A percentile compares a stretch with the other conserved stretches of the same genome.
Conservation (phyloP, 2,329 filamentous ascomycete species). For the Pestalotiopsis sp. region DNA sequence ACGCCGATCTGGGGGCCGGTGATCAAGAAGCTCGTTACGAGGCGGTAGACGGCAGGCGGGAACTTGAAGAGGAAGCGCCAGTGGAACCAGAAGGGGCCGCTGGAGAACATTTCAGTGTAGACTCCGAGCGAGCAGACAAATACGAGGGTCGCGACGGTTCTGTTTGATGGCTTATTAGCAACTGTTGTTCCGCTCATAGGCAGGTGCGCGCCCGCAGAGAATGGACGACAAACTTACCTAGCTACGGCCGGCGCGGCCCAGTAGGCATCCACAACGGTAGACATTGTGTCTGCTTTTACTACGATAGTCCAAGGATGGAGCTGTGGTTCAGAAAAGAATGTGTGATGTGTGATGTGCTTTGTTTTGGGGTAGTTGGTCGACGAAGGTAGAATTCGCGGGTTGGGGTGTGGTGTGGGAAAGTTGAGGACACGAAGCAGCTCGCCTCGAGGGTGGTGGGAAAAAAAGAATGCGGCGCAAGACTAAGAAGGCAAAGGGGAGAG, state of each 20-base stretch:
- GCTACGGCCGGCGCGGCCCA: conserved; percentile 45
- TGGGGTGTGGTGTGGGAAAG: conserved; percentile 15
- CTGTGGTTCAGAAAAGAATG: neutral
- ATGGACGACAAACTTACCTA: conserved; percentile 34
- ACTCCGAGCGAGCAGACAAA: conserved; percentile 65
- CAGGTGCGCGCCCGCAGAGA: neutral
- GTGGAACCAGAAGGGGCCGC: conserved; percentile 57
- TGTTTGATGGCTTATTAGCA: conserved; percentile 34
- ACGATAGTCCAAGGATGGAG: neutral
- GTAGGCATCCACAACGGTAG: conserved; percentile 42
- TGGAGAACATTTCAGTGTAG: conserved; percentile 58
- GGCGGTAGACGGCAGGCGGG: conserved; percentile 49
- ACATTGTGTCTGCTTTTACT: conserved; percentile 32
- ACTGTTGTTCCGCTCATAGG: neutral
- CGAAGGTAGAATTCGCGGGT: neutral
- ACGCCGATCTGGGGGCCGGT: conserved; percentile 49
- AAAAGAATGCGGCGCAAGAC: neutral
- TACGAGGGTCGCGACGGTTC: conserved; percentile 68
- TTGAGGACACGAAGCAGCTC: conserved; percentile 7
- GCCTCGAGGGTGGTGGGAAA: neutral
- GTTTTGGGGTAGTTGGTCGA: neutral
- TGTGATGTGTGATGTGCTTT: neutral
- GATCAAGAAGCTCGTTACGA: conserved; percentile 46
- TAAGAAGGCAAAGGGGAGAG: conserved; percentile 1
- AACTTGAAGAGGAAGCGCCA: conserved; percentile 56